Evolutionary conservation across 108 stramenopile species (phyloP).

Genomic region (Fragilaria crotonensis): DNA sequence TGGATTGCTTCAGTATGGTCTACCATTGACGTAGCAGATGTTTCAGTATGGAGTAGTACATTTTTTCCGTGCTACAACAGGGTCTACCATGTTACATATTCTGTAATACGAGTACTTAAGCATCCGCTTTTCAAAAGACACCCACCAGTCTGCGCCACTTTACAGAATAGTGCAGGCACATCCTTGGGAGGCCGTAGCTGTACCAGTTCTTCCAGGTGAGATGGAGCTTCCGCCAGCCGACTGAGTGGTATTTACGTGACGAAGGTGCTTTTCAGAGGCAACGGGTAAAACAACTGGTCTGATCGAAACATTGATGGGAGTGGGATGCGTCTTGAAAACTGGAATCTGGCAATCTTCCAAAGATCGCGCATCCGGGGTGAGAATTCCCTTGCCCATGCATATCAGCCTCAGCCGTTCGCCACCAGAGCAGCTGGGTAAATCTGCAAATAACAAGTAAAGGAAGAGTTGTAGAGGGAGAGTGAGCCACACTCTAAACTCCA

Average conservation of each 20-base stretch:
- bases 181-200: slow-evolving; percentile 24
- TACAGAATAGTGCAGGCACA: slow-evolving; percentile 41
- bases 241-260: not conserved
- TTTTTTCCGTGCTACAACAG: too few species aligned
- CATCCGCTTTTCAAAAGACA: too few species aligned
- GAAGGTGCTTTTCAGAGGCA: not conserved
- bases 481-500: too few species aligned
- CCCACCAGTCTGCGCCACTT: too few species aligned
- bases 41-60: too few species aligned
- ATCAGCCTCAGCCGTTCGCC: slow-evolving; percentile 67
- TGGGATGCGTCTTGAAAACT: slow-evolving; percentile 82
- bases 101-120: too few species aligned
- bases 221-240: not conserved
- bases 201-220: slow-evolving; percentile 4
- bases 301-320: slow-evolving; percentile 79
- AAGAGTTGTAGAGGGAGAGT: too few species aligned
- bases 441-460: slow-evolving; percentile 18
- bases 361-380: slow-evolving; percentile 71
- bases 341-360: slow-evolving; percentile 61
- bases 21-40: too few species aligned
- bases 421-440: slow-evolving; percentile 49
- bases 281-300: slow-evolving; percentile 29
- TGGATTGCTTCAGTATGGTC: too few species aligned
- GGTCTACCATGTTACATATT: too few species aligned
- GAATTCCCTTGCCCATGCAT: slow-evolving; percentile 85